phyloP scores from a whole-genome alignment of 2,329 filamentous ascomycete genomes.

The Penicillium occitanis region DNA sequence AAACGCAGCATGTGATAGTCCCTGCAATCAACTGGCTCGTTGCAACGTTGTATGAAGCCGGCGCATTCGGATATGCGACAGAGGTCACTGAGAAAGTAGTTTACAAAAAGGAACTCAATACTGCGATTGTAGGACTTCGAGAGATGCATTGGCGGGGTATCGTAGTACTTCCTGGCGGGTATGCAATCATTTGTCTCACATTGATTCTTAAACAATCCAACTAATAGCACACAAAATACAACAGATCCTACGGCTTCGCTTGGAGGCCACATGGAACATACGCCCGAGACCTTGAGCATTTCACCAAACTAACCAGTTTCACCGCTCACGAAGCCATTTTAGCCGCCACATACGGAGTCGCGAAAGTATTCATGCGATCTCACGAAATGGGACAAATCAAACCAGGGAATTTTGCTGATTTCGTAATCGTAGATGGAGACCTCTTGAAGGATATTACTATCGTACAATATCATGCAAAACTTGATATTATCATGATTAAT shows the following conservation, averaged over 20 bases:
- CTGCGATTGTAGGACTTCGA: conserved; percentile 39
- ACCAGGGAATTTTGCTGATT: conserved; percentile 46
- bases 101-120: conserved; percentile 46
- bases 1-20: conserved; percentile 42
- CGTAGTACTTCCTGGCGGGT: conserved; percentile 41
- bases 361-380: conserved; percentile 43
- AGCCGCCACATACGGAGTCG: conserved; percentile 44
- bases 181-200: background rate
- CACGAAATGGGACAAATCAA: conserved; percentile 43
- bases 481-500: conserved; percentile 52
- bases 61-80: conserved; percentile 44
- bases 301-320: conserved; percentile 48
- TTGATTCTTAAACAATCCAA: background rate
- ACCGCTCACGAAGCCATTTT: conserved; percentile 48
- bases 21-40: conserved; percentile 49
- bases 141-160: conserved; percentile 52
- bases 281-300: conserved; percentile 49
- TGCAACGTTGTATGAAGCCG: conserved; percentile 41
- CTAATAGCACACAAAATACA: background rate
- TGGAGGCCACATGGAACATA: conserved; percentile 53
- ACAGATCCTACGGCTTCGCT: conserved; percentile 48
- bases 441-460: conserved; percentile 45
- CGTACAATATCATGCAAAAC: conserved; percentile 45
- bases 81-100: conserved; percentile 48
- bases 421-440: conserved; percentile 50